Evolutionary conservation across 2,329 filamentous ascomycete genomes (phyloP).

Genomic region (Aspergillus amoenus): DNA sequence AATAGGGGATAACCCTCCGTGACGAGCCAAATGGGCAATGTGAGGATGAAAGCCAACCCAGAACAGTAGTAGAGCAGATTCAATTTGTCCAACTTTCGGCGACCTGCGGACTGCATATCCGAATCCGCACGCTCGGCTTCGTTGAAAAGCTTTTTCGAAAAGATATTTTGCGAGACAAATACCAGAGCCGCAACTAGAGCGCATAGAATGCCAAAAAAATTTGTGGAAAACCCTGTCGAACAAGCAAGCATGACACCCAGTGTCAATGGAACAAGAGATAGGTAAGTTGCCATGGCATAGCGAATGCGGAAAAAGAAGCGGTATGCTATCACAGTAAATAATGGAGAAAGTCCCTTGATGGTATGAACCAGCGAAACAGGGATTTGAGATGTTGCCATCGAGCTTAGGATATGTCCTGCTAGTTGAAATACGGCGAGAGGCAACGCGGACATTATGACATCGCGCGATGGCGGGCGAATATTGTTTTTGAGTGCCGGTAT

Average conservation of each 20-base stretch:
- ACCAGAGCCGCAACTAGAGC: conserved; percentile 88
- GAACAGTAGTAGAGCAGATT: conserved; percentile 98
- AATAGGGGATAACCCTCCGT: conserved; percentile 79
- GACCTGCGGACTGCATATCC: conserved; percentile 60
- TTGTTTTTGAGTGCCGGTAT: conserved; percentile 81
- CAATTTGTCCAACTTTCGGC: conserved; percentile 88
- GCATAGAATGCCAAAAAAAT: conserved; percentile 85
- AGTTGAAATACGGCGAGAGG: conserved; percentile 92
- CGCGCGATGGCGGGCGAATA: conserved; percentile 74
- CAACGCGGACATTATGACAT: conserved; percentile 83
- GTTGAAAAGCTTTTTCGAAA: conserved; percentile 97
- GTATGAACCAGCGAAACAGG: conserved; percentile 97
- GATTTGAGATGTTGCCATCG: conserved; percentile 89
- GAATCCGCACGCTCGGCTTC: conserved; percentile 83
- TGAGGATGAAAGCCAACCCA: conserved; percentile 84
- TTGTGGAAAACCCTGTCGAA: conserved; percentile 84
- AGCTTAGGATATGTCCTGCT: conserved; percentile 87
- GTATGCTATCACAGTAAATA: conserved; percentile 94
- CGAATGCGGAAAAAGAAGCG: conserved; percentile 83
- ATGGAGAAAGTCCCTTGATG: conserved; percentile 92
- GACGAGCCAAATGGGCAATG: conserved; percentile 89
- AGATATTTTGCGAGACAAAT: conserved; percentile 98
- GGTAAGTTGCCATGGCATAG: conserved; percentile 83
- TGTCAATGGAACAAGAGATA: conserved; percentile 87
- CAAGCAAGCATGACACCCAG: conserved; percentile 95